Evolutionary conservation across 1,139 yeast genomes (phyloP), one percentile per base, ranked within the genome.

Genomic region (Geotrichum phurueaensis): DNA sequence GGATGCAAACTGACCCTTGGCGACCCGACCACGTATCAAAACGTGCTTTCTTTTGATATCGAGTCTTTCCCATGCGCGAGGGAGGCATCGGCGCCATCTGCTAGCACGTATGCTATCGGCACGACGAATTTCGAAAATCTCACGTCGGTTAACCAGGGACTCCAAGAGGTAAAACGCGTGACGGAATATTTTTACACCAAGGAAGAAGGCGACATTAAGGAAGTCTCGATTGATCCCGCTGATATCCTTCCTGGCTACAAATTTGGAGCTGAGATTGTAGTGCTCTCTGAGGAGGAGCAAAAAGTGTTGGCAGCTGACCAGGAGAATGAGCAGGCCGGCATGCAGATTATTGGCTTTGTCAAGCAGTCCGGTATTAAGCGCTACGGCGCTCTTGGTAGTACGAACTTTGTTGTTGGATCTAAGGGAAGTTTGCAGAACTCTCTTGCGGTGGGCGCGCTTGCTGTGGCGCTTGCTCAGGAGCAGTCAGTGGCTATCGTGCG

Each of bases 11-110:
- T 83, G 13, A 70, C 78, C 3, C 68, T 82, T 45, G 85, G 84
- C 7, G 65, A 65, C 51, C 55, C 63, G 0, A 61, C 58, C 0
- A 67, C 68, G 20, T 65, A 63, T 65, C 53, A 62, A 0, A 65
- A 67, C 12, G 64, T 66, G 4, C 36, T 69, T 25, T 63, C 64
- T 5, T 66, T 70, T n/a, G 72, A 74, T 20, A 85, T 87, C 0
- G 89, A 86, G 65, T 84, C 87, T 0, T 88, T 76, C 66, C 89
- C 94, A 0, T 86, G 87, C 4, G 80, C 82, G 0, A 82, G 84
- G 63, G 67, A 72, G 1, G 86, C 84, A 4, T 69, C 73, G 13
- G 70, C 76, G 0, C 70, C 74, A 2, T 62, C 74, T 1, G 75
- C 82, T 3, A 76, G 74, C 53, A 70, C 73, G 15, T 64, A 61